phyloP scores from a whole-genome alignment of 805 yeast species.

The Wickerhamiella hasegawae region DNA sequence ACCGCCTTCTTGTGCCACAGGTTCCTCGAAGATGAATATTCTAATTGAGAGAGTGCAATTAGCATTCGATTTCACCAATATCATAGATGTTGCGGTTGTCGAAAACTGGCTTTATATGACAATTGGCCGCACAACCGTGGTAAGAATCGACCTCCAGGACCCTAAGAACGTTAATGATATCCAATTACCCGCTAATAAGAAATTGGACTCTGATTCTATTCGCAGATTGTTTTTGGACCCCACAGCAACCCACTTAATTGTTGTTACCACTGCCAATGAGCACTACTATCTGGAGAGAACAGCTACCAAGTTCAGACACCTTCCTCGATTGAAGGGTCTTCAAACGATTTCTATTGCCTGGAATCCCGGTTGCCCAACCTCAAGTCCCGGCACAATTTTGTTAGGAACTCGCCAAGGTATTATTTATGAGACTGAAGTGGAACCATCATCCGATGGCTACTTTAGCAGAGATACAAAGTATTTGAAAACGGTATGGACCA shows the following conservation, averaged over 20 bases:
- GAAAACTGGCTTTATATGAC: slow-evolving; percentile 42
- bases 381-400: slow-evolving; percentile 31
- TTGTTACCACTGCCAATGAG: slow-evolving; percentile 31
- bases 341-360: slow-evolving; percentile 29
- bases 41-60: slow-evolving; percentile 31
- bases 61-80: slow-evolving; percentile 31
- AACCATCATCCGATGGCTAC: slow-evolving; percentile 28
- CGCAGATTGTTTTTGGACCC: slow-evolving; percentile 32
- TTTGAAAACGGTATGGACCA: slow-evolving; percentile 28
- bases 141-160: slow-evolving; percentile 46
- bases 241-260: slow-evolving; percentile 35
- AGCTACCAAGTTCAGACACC: slow-evolving; percentile 26
- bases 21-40: slow-evolving; percentile 8
- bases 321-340: slow-evolving; percentile 33
- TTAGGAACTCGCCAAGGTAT: slow-evolving; percentile 34
- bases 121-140: slow-evolving; percentile 32
- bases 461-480: slow-evolving; percentile 27
- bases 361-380: slow-evolving; percentile 24
- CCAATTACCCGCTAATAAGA: slow-evolving; percentile 16
- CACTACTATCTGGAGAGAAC: slow-evolving; percentile 32
- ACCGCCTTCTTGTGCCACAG: too few relatives aligned
- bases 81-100: slow-evolving; percentile 36
- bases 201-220: slow-evolving; percentile 19
- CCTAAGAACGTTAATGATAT: slow-evolving; percentile 41
- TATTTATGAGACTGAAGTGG: slow-evolving; percentile 32